Conservation (phyloP, 108 stramenopile genomes). For the Nannochloropsis salina region DNA sequence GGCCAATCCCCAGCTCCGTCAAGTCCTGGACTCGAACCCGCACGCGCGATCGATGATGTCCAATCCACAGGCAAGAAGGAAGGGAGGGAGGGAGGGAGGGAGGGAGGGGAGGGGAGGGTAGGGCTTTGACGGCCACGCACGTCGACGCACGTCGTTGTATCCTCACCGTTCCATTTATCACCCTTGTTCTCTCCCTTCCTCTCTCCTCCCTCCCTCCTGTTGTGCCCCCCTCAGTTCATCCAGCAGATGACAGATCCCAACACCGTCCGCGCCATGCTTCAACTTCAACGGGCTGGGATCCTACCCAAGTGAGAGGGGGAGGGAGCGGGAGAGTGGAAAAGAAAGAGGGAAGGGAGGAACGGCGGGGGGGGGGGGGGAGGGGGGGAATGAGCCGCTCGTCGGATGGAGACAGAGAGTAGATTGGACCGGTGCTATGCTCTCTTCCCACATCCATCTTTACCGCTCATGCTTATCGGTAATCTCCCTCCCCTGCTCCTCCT, state of each 20-base stretch:
- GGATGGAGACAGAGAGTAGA: too few relatives aligned
- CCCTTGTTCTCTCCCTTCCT: not conserved
- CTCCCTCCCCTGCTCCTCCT: not conserved
- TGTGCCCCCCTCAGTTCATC: slow-evolving; percentile 31
- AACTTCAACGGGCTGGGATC: slow-evolving; percentile 39
- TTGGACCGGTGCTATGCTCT: not conserved
- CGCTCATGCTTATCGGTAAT: not conserved
- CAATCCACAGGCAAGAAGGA: not conserved
- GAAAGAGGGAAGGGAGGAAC: not conserved
- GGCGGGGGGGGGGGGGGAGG: not conserved
- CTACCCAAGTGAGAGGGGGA: not conserved
- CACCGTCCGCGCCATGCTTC: slow-evolving; percentile 44
- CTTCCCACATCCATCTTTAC: not conserved
- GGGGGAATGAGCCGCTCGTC: too few relatives aligned
- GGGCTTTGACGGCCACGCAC: too few relatives aligned
- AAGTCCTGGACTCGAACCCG: slow-evolving; percentile 68
- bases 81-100: not conserved
- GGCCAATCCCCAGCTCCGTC: slow-evolving; percentile 65
- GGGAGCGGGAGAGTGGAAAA: not conserved
- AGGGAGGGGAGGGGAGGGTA: not conserved
- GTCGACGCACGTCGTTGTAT: not conserved
- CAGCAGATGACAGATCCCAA: slow-evolving; percentile 44
- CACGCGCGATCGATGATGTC: slow-evolving; percentile 31
- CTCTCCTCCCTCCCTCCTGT: not conserved
- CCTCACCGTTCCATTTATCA: not conserved